A percentile compares a stretch with the other conserved stretches of the same genome.
These are phyloP conservation scores for Hsuehochloa calcarea DNA, from an alignment of 176 grass and related monocot species.

Conservation along the genomic window DNA sequence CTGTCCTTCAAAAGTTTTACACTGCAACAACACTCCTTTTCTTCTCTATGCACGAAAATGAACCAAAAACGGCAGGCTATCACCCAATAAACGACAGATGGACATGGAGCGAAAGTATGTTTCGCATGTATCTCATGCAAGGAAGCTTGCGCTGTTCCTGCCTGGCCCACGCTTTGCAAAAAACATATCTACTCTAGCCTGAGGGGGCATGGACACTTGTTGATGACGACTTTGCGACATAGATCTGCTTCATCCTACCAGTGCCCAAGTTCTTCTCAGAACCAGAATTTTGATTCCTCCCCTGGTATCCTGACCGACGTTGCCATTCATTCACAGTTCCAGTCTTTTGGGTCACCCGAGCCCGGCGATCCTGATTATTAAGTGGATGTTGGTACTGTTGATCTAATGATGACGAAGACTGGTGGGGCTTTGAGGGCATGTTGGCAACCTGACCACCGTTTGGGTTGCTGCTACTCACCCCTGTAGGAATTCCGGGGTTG, in stretches of 20 bases:
- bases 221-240: slow-evolving; percentile 67
- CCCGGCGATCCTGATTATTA: slow-evolving; percentile 50
- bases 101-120: slow-evolving; percentile 21
- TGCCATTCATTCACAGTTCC: slow-evolving; percentile 64
- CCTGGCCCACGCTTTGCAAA: not conserved
- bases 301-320: slow-evolving; percentile 56
- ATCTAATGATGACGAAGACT: slow-evolving; percentile 30
- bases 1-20: slow-evolving; percentile 15
- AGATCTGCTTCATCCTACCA: slow-evolving; percentile 92
- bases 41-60: slow-evolving; percentile 40
- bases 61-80: slow-evolving; percentile 39
- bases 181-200: slow-evolving; percentile 33
- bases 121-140: slow-evolving; percentile 4
- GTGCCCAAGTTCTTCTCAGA: slow-evolving; percentile 64
- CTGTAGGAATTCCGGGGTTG: slow-evolving; percentile 34
- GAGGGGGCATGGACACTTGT: slow-evolving; percentile 32
- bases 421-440: slow-evolving; percentile 42
- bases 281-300: slow-evolving; percentile 53
- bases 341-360: slow-evolving; percentile 37
- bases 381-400: slow-evolving; percentile 47
- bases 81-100: slow-evolving; percentile 18
- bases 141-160: slow-evolving; percentile 5
- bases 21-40: slow-evolving; percentile 24
- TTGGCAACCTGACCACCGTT: slow-evolving; percentile 40
- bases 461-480: slow-evolving; percentile 38